phyloP scores from a whole-genome alignment of 1,284 basidiomycete species.

The Cutaneotrichosporon spelunceum region DNA sequence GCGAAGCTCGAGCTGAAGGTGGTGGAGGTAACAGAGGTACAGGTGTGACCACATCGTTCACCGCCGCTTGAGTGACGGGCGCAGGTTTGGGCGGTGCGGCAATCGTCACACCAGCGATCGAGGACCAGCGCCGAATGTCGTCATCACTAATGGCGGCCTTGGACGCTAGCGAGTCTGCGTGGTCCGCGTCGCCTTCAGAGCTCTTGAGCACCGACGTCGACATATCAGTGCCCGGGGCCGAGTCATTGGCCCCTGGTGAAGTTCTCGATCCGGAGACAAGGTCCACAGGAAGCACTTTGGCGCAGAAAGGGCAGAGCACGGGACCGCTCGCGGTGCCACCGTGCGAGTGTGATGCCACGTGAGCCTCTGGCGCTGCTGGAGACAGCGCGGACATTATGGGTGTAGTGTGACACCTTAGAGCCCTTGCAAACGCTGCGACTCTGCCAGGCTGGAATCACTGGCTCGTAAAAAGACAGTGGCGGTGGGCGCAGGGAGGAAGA shows the following conservation, averaged over 20 bases:
- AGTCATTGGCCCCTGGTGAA: not conserved
- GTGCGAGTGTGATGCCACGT: not conserved
- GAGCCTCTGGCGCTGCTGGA: not conserved
- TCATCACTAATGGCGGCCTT: slow-evolving; percentile 28
- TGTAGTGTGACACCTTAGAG: not conserved
- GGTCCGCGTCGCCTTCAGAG: slow-evolving; percentile 33
- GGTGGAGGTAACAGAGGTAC: slow-evolving; percentile 40
- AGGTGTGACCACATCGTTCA: slow-evolving; percentile 16
- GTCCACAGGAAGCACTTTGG: slow-evolving; percentile 37
- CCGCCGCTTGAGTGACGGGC: slow-evolving; percentile 9
- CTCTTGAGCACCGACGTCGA: slow-evolving; percentile 7
- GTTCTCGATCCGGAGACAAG: slow-evolving; percentile 19
- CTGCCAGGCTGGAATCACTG: not conserved
- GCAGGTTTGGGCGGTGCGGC: not conserved
- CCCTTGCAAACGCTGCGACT: not conserved
- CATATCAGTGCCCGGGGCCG: not conserved
- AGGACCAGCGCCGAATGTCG: slow-evolving; percentile 40
- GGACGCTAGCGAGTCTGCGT: slow-evolving; percentile 26
- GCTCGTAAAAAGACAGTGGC: not conserved
- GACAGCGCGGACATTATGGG: not conserved
- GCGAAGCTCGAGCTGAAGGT: slow-evolving; percentile 16
- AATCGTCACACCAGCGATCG: slow-evolving; percentile 30
- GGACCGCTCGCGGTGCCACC: slow-evolving; percentile 16
- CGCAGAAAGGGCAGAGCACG: slow-evolving; percentile 45
- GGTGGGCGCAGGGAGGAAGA: not conserved